These are phyloP conservation scores for Persicaria tinctoria DNA, from an alignment of 148 eudicot species.

Conservation along the genomic window DNA sequence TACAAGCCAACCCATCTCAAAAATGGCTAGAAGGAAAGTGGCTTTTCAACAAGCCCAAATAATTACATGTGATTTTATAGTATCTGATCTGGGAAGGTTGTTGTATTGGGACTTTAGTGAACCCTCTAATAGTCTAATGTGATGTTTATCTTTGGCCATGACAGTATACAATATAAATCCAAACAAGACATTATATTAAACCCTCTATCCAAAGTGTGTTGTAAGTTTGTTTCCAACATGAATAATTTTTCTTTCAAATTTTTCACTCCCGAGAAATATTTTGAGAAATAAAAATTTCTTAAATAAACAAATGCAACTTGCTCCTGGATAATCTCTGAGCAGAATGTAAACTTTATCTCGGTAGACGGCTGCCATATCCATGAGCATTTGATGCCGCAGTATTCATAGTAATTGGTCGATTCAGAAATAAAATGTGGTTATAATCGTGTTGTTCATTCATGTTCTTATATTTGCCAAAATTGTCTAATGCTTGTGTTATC, in stretches of 20 bases:
- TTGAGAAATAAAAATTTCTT: not conserved
- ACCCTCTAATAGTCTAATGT: not conserved
- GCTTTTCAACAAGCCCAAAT: not conserved
- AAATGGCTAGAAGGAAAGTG: not conserved
- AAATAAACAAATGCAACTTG: not conserved
- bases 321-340: not conserved
- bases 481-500: constrained; percentile 1
- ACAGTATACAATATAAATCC: not conserved
- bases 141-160: not conserved
- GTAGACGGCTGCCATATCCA: not conserved
- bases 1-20: not conserved
- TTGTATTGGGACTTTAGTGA: not conserved
- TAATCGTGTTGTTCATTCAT: not conserved
- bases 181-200: not conserved
- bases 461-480: not conserved
- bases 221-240: not conserved
- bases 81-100: not conserved
- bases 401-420: not conserved
- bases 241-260: not conserved
- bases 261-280: not conserved
- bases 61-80: not conserved
- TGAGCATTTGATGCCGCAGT: not conserved
- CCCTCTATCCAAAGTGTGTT: not conserved
- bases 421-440: not conserved
- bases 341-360: not conserved